Evolutionary conservation across 2,329 filamentous ascomycete genomes (phyloP).

Genomic region (Nannizzia gypsea): DNA sequence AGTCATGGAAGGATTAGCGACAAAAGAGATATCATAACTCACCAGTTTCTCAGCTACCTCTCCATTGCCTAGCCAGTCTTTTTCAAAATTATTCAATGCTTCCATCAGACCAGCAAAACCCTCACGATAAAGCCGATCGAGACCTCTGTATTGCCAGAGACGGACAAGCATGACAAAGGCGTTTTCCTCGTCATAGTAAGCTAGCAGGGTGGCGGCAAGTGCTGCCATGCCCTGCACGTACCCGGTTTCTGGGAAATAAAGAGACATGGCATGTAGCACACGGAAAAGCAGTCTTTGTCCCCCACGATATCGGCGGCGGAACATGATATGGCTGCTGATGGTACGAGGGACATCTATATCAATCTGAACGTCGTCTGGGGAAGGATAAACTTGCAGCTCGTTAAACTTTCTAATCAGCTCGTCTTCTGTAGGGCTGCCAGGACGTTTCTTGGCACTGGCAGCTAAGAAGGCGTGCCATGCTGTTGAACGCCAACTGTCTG

Average conservation of each 20-base stretch:
- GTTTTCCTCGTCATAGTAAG: slow-evolving; percentile 92
- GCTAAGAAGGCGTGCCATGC: slow-evolving; percentile 92
- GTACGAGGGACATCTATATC: slow-evolving; percentile 93
- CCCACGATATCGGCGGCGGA: slow-evolving; percentile 77
- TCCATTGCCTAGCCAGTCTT: slow-evolving; percentile 64
- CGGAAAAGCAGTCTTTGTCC: slow-evolving; percentile 86
- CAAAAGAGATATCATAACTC: slow-evolving; percentile 31
- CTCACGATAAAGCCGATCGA: slow-evolving; percentile 70
- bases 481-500: slow-evolving; percentile 82
- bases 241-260: slow-evolving; percentile 82
- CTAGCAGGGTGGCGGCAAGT: slow-evolving; percentile 79
- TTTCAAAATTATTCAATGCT: slow-evolving; percentile 73
- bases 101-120: slow-evolving; percentile 82
- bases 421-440: slow-evolving; percentile 53
- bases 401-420: slow-evolving; percentile 62
- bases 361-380: slow-evolving; percentile 89
- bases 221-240: slow-evolving; percentile 98
- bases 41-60: slow-evolving; percentile 73
- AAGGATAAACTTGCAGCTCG: slow-evolving; percentile 59
- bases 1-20: background rate
- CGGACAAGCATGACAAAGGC: slow-evolving; percentile 95
- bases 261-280: slow-evolving; percentile 78
- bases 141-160: slow-evolving; percentile 76
- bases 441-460: slow-evolving; percentile 56
- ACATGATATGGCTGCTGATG: slow-evolving; percentile 95